Evolutionary conservation across 805 yeast species (phyloP), one percentile per base, ranked within the genome.

Genomic region (Nakazawaea ernobii): DNA sequence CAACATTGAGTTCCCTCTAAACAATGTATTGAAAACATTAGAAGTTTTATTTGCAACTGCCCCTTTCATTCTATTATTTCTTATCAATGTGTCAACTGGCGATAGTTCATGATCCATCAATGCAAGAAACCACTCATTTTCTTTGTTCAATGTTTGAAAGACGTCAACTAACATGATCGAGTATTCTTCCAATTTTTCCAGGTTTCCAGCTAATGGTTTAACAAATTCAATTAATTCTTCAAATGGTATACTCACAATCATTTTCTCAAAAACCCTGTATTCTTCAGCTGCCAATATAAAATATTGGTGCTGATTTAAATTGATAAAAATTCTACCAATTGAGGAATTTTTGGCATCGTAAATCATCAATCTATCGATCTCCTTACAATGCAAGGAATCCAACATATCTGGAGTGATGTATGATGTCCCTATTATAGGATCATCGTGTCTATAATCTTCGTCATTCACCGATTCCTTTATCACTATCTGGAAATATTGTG

Each of bases 1-100:
- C 51, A 94, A 71, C 4, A 92, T 72, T 1, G 96, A 82, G 48
- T 88, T 86, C 0, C 97, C 96, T 55, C 99, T 73, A 58, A 92
- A 92, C 13, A 88, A 60, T 0, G 87, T 75, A 52, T 78, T 82
- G 53, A 77, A 74, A 3, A 80, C 62, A 52, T 77, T 75, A 38
- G 69, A 64, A 1, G 53, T 45, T 46, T 56, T 60, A 45, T 52
- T 56, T 1, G 56, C 35, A 30, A 58, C 51, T 5, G 62, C 56
- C 40, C 60, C 64, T n/a, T 59, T 58, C n/a, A 60, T 59, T 46
- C 74, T 66, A 49, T 69, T 67, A 43, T 69, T 72, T 36, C 77
- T 57, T 2, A 77, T 73, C 44, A 68, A 59, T 14, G 66, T 63
- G 54, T 74, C 80, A 9, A 75, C 68, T 35, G 71, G 66, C 10